Conservation (phyloP, 1,139 yeast species). For the Pichia norvegensis region DNA sequence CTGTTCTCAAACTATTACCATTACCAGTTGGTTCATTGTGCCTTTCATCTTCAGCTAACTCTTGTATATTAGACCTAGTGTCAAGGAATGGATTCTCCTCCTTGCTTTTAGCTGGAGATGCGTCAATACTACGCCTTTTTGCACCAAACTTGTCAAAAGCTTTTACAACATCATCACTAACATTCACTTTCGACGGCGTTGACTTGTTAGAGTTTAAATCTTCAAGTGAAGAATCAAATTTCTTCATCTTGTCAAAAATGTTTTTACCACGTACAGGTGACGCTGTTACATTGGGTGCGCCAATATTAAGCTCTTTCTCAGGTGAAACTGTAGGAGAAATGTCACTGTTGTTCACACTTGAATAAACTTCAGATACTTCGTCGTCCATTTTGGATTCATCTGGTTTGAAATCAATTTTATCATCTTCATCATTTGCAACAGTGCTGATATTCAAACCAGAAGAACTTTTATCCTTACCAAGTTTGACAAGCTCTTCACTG, state of each 20-base stretch:
- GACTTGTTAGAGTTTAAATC: neutral
- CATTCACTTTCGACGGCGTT: neutral
- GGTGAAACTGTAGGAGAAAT: neutral
- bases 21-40: neutral
- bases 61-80: neutral
- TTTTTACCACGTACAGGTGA: constrained; percentile 20
- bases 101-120: neutral
- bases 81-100: neutral
- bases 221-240: constrained; percentile 17
- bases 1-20: neutral
- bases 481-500: neutral
- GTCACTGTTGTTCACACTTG: neutral
- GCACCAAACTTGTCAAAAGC: constrained; percentile 6
- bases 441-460: constrained; percentile 17
- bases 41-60: neutral
- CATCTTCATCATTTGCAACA: constrained; percentile 9
- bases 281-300: neutral
- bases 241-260: constrained; percentile 21
- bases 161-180: constrained; percentile 9
- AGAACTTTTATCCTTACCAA: constrained; percentile 5
- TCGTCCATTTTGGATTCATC: neutral
- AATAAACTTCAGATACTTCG: neutral
- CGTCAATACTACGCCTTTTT: neutral
- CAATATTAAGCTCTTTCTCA: neutral
- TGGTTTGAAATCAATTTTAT: neutral